Evolutionary conservation across 202 grass and related monocot genomes (phyloP).

Genomic region (Brachypodium distachyon): DNA sequence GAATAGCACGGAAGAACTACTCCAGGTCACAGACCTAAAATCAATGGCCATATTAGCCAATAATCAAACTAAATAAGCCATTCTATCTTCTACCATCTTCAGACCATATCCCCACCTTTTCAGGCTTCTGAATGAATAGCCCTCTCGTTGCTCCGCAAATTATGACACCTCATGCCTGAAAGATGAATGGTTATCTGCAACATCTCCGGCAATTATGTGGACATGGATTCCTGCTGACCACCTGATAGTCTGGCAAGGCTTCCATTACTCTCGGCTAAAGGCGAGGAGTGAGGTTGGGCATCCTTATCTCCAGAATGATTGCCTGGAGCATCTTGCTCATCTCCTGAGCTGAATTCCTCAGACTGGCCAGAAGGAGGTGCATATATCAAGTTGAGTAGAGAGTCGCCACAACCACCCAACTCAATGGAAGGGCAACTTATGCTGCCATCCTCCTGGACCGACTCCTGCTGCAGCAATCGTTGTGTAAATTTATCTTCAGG

Average conservation of each 20-base stretch:
- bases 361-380: constrained; percentile 36
- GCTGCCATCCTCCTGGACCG: constrained; percentile 45
- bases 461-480: constrained; percentile 50
- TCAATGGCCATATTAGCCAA: constrained; percentile 30
- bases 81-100: constrained; percentile 16
- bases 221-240: constrained; percentile 40
- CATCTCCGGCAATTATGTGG: constrained; percentile 15
- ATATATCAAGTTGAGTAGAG: constrained; percentile 55
- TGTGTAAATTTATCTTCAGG: constrained; percentile 51
- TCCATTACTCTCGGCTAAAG: constrained; percentile 49
- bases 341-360: constrained; percentile 51
- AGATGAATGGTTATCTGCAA: constrained; percentile 14
- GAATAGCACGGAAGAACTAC: constrained; percentile 20
- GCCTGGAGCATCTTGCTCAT: constrained; percentile 39
- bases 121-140: background rate
- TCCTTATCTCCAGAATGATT: constrained; percentile 56
- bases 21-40: constrained; percentile 38
- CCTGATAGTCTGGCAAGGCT: constrained; percentile 25
- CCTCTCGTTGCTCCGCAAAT: background rate
- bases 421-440: constrained; percentile 78
- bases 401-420: constrained; percentile 64
- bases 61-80: constrained; percentile 28
- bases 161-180: background rate
- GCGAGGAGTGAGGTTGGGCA: constrained; percentile 21
- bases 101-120: constrained; percentile 8